Evolutionary conservation across 2,329 filamentous ascomycete genomes (phyloP), one percentile per base, ranked within the genome.

Genomic region (Calonectria leucothoes): DNA sequence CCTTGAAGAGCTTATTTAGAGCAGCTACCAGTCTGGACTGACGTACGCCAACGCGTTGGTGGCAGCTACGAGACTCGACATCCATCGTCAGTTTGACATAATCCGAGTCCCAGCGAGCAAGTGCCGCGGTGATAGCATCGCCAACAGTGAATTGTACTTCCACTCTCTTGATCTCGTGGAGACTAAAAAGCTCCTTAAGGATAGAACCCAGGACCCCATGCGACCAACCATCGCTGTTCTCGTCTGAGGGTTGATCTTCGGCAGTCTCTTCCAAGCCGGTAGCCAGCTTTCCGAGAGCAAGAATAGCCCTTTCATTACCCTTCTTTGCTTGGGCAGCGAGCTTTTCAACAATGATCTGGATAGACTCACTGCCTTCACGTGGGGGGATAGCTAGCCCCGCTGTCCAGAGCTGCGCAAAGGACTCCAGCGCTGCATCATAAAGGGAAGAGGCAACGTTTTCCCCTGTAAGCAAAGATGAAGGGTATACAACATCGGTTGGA

Each of bases 71-170:
- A 6, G 88, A 87, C 75, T 96, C 91, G 1, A 98, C 91, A 77
- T 98, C 95, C 61, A 96, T 87, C 57, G 92, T 91, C 1, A 96
- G 89, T 70, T 93, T 91, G 20, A 98, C 88, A 27, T 93, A 93
- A 74, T 94, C 93, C 0, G 96, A 97, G 39, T 94, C 90, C 96
- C 96, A 98, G 48, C 96, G 93, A 45, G 90, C 91, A 45, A 94
- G 90, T 8, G 94, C 91, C 59, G 94, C 94, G 59, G 94, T 93
- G 67, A 98, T 89, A 15, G 97, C 95, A 82, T 98, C 96, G 17
- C 97, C 97, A 33, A 98, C 92, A 0, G 95, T 91, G 82, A 99
- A 98, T 75, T 98, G 96, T 1, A 96, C 90, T 82, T 98, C 96
- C 0, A 94, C 91, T 78, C 95, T 93, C 77, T 94, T 94, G 52